Conservation (phyloP, 176 grass and related monocot species). For the Ensete ventricosum region DNA sequence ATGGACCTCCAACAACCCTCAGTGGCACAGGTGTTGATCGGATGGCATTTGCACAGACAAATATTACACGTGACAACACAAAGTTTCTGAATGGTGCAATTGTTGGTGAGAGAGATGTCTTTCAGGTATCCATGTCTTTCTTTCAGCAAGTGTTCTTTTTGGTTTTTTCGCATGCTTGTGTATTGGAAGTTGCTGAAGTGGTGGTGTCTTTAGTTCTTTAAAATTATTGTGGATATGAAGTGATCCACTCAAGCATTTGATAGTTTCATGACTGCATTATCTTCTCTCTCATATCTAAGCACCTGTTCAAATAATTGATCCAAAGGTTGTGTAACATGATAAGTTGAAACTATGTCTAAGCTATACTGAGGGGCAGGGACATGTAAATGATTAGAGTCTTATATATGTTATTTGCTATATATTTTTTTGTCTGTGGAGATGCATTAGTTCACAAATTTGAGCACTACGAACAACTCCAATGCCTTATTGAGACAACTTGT, state of each 20-base stretch:
- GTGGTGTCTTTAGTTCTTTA: not conserved
- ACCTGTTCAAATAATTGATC: not conserved
- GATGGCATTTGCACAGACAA: constrained; percentile 81
- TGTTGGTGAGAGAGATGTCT: constrained; percentile 83
- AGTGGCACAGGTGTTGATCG: constrained; percentile 78
- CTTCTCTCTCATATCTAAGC: not conserved
- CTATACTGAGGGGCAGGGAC: not conserved
- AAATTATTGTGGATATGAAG: too few relatives aligned
- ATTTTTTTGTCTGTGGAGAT: too few relatives aligned
- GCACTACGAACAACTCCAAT: too few relatives aligned
- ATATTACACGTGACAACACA: constrained; percentile 95
- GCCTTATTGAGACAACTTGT: too few relatives aligned
- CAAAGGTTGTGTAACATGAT: not conserved
- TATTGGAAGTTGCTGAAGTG: not conserved
- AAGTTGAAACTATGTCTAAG: not conserved
- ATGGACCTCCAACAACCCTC: constrained; percentile 94
- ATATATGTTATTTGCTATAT: not conserved
- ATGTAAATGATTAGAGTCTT: not conserved
- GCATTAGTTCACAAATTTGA: too few relatives aligned
- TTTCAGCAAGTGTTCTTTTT: not conserved
- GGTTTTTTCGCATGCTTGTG: not conserved
- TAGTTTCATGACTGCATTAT: not conserved
- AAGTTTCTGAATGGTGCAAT: constrained; percentile 79
- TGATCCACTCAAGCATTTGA: not conserved
- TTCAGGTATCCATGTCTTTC: constrained; percentile 49